Evolutionary conservation across 1,139 yeast genomes (phyloP).

Genomic region (Hanseniaspora sp.): DNA sequence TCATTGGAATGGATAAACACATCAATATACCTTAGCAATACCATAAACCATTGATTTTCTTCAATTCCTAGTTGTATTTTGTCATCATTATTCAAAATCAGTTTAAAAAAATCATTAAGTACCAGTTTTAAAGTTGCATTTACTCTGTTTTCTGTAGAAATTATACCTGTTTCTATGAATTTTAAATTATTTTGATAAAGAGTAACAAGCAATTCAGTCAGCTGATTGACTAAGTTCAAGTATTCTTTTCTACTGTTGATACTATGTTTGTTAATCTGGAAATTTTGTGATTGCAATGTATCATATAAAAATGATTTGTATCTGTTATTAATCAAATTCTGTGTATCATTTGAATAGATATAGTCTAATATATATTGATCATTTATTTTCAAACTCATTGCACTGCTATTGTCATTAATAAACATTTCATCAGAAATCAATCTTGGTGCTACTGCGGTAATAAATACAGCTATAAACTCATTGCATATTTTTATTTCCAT

Average conservation of each 20-base stretch:
- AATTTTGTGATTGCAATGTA: neutral
- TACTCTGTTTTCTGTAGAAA: neutral
- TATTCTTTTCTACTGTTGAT: conserved; percentile 6
- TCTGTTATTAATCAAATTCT: neutral
- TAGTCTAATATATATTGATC: conserved; percentile 4
- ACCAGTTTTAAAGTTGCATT: neutral
- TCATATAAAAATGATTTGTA: conserved; percentile 5
- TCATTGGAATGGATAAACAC: neutral
- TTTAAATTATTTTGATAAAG: neutral
- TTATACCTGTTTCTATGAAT: neutral
- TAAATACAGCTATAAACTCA: neutral
- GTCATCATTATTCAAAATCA: neutral
- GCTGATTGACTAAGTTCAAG: neutral
- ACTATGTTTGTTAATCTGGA: neutral
- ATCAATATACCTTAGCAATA: conserved; percentile 4
- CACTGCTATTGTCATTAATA: neutral
- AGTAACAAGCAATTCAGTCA: neutral
- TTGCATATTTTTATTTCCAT: neutral
- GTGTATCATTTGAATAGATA: conserved; percentile 1
- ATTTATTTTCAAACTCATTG: neutral
- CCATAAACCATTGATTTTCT: conserved; percentile 6
- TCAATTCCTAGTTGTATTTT: neutral
- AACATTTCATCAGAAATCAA: neutral
- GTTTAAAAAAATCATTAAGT: neutral
- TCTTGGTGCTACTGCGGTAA: neutral